Evolutionary conservation across 257 asterid species (phyloP).

Genomic region (Solanum ossicruentum): DNA sequence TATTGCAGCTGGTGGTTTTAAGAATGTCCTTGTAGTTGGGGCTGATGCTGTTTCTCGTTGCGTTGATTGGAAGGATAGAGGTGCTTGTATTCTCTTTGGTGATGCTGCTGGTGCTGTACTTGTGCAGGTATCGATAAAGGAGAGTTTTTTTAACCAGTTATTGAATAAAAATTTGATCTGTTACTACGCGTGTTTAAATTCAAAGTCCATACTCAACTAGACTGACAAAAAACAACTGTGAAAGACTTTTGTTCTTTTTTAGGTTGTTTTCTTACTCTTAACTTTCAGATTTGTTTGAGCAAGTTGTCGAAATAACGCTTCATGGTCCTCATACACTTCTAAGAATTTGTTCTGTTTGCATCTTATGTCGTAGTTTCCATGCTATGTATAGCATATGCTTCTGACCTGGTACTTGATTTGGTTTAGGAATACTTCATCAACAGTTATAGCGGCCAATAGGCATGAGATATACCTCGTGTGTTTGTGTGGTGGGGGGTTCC

Average conservation of each 20-base stretch:
- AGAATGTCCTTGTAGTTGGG: constrained; percentile 84
- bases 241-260: neutral
- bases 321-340: neutral
- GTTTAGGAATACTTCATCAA: neutral
- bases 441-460: neutral
- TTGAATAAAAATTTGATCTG: neutral
- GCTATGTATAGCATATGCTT: neutral
- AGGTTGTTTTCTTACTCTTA: neutral
- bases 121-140: constrained; percentile 39
- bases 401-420: neutral
- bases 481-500: neutral
- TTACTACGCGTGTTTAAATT: neutral
- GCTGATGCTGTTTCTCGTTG: constrained; percentile 89
- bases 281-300: neutral
- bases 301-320: neutral
- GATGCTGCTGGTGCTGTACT: constrained; percentile 94
- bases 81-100: constrained; percentile 92
- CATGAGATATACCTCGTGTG: neutral
- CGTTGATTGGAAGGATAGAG: constrained; percentile 92
- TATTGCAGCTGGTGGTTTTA: constrained; percentile 75
- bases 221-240: neutral
- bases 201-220: neutral
- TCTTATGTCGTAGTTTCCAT: neutral
- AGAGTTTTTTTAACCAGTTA: neutral
- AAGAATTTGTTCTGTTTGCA: neutral